phyloP scores from a whole-genome alignment of 352 stramenopile species.

The Phytophthora sp. region DNA sequence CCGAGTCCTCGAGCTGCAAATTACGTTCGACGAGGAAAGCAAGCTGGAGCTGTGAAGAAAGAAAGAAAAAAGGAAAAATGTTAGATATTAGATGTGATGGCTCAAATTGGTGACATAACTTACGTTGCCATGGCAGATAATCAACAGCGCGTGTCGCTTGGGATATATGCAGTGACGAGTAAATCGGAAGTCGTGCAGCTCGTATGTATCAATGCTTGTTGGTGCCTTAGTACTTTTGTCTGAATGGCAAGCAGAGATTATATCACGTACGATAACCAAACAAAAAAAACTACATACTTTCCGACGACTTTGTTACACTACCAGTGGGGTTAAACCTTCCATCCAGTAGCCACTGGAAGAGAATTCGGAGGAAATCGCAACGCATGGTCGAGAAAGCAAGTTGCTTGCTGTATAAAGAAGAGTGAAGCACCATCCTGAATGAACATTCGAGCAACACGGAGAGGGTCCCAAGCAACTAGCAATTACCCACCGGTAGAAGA shows the following conservation, averaged over 20 bases:
- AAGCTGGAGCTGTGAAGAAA: conserved; percentile 51
- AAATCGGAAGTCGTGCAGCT: conserved; percentile 45
- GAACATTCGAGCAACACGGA: not conserved
- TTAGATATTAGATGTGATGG: too few species aligned
- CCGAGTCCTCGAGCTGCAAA: conserved; percentile 17
- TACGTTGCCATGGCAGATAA: conserved; percentile 42
- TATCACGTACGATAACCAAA: not conserved
- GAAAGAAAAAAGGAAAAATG: too few species aligned
- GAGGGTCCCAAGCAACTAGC: not conserved
- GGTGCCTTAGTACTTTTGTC: conserved; percentile 1
- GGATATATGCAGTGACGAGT: conserved; percentile 42
- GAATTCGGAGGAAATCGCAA: conserved; percentile 32
- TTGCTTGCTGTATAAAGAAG: conserved; percentile 21
- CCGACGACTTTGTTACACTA: not conserved
- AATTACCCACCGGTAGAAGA: conserved; percentile 29
- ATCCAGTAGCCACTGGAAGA: conserved; percentile 45
- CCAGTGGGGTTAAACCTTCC: conserved; percentile 10
- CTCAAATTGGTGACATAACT: not conserved
- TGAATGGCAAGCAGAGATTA: not conserved
- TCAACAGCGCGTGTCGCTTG: conserved; percentile 37
- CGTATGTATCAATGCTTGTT: conserved; percentile 26
- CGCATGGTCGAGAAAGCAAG: conserved; percentile 41
- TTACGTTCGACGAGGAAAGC: conserved; percentile 43
- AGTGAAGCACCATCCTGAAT: not conserved
- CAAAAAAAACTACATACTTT: too few species aligned